Base-by-base conservation (phyloP, 345 rosid genomes). In the Schrenkiella parvula region DNA sequence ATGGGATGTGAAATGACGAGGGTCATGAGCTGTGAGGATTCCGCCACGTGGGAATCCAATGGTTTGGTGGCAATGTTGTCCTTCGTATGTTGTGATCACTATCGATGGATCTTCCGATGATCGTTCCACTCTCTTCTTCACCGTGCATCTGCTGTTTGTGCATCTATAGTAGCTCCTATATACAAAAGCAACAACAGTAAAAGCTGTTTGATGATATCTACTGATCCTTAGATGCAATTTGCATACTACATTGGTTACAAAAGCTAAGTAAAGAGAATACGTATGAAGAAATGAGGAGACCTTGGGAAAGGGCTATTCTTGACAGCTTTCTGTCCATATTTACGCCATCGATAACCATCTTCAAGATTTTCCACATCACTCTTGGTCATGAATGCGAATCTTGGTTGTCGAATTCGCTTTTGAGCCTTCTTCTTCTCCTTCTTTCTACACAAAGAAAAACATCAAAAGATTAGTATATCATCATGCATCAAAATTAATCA, bases 351-450 rank as follows among this genome's bases (percentile, higher is more conserved):
- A 64, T 93, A 93, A 22, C 98, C 98, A 81, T 93, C 98, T 83
- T 93, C 98, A 65, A 93, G 97, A 79, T 93, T 91, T 82, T 93
- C 97, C 26, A 93, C 86, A 66, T 93, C 97, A 56, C 96, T 93
- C 81, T 87, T 93, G 22, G 98, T 93, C 96, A 93, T 79, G 80
- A 93, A 93, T 55, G 97, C 97, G 37, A 93, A 85, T 18, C 98
- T 86, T 1, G 88, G 92, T 79, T 93, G 97, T 66, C 92, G 72
- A 22, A 90, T 83, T 72, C 97, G 77, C 80, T 93, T 90, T 64
- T 93, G 96, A 39, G 87, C 88, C 79, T 86, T 88, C 86, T 87
- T 93, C 74, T 69, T 86, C 31, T 43, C 93, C 77, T 84, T 86
- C 41, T 75, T 84, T 85, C 98, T 93, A 61, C 80, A 23, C 78